phyloP scores from a whole-genome alignment of 1,284 basidiomycete genomes.

The Puccinia coronata region DNA sequence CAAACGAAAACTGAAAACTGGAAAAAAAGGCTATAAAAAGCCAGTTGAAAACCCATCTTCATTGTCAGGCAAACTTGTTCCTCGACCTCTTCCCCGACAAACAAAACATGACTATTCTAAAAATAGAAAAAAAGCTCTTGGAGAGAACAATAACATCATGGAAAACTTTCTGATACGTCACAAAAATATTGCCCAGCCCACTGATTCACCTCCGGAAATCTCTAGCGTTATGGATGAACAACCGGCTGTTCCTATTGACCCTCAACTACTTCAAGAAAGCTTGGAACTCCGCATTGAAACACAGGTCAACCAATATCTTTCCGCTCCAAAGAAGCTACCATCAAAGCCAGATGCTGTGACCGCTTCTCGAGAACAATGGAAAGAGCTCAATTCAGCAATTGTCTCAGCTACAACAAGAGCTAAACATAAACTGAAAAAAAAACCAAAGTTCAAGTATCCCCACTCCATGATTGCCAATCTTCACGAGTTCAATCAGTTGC shows the following conservation, averaged over 20 bases:
- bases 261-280: background rate
- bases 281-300: background rate
- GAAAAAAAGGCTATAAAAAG: constrained; percentile 4
- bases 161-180: background rate
- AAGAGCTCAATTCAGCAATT: background rate
- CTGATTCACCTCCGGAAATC: background rate
- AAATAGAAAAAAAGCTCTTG: background rate
- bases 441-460: background rate
- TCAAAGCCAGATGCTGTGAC: background rate
- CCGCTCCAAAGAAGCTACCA: background rate
- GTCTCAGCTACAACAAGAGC: background rate
- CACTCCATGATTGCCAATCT: background rate
- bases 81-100: background rate
- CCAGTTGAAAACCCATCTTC: background rate
- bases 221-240: background rate
- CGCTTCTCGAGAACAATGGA: background rate
- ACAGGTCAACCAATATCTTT: constrained; percentile 1
- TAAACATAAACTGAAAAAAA: background rate
- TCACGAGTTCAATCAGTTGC: background rate
- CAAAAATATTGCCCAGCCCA: background rate
- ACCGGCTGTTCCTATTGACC: background rate
- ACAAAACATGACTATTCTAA: background rate
- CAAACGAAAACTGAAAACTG: background rate
- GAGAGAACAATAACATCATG: background rate
- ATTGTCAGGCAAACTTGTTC: background rate